A percentile compares a stretch with the other conserved stretches of the same genome.
Evolutionary conservation across 352 stramenopile species (phyloP).

Genomic region (Phytophthora citricola): DNA sequence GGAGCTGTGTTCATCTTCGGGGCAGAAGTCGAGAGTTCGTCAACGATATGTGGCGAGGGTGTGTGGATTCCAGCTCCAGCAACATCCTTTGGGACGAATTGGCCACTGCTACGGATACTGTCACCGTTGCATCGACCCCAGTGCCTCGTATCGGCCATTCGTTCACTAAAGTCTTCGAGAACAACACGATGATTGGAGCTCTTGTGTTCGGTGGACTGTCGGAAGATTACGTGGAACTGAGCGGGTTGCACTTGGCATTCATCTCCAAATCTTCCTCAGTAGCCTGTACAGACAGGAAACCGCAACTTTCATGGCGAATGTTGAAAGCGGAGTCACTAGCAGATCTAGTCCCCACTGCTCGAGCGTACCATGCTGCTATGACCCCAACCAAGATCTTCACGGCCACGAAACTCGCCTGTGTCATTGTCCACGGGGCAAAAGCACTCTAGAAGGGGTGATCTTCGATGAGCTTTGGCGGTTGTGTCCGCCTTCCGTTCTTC

Average conservation of each 20-base stretch:
- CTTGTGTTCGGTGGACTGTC: conserved; percentile 62
- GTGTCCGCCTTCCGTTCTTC: conserved; percentile 37
- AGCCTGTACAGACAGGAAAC: conserved; percentile 30
- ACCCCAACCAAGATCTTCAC: conserved; percentile 46
- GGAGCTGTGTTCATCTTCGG: conserved; percentile 60
- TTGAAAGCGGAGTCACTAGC: conserved; percentile 24
- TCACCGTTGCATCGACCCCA: conserved; percentile 38
- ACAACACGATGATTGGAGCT: conserved; percentile 43
- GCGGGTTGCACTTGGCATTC: conserved; percentile 50
- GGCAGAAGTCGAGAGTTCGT: conserved; percentile 64
- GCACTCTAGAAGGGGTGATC: conserved; percentile 43
- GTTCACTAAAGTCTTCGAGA: conserved; percentile 65
- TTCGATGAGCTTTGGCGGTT: conserved; percentile 79
- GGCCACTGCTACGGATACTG: conserved; percentile 37
- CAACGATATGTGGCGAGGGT: conserved; percentile 70
- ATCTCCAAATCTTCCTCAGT: conserved; percentile 39
- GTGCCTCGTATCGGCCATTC: conserved; percentile 63
- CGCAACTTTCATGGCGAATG: conserved; percentile 49
- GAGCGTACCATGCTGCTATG: conserved; percentile 57
- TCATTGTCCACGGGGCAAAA: conserved; percentile 75
- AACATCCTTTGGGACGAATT: conserved; percentile 66
- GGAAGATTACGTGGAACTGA: conserved; percentile 52
- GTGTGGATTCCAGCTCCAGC: conserved; percentile 44
- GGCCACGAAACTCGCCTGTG: conserved; percentile 37
- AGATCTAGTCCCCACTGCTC: conserved; percentile 31